Evolutionary conservation across 2,329 filamentous ascomycete genomes (phyloP).

Genomic region (Fonsecaea nubica): DNA sequence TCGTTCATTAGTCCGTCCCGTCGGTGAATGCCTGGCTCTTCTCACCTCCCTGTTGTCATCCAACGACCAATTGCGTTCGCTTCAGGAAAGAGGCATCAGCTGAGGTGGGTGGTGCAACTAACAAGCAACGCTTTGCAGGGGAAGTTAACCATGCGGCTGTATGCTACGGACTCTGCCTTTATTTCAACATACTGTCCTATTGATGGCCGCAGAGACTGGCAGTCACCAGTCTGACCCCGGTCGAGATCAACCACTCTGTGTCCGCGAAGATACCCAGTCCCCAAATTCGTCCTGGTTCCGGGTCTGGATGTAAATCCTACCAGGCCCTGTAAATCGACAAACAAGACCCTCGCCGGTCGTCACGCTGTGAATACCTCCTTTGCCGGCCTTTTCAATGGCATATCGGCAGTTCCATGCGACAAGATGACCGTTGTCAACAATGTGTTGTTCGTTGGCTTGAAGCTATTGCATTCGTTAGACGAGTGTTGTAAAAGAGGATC

Average conservation of each 20-base stretch:
- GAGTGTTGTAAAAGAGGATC: background rate
- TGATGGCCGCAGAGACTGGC: background rate
- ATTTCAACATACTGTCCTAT: background rate
- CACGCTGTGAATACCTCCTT: slow-evolving; percentile 21
- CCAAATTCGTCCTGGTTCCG: slow-evolving; percentile 34
- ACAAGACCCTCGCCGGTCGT: slow-evolving; percentile 34
- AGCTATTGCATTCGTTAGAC: slow-evolving; percentile 18
- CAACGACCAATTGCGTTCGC: no score
- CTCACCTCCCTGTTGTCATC: background rate
- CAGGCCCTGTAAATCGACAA: slow-evolving; percentile 35
- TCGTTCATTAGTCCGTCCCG: no score
- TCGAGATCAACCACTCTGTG: background rate
- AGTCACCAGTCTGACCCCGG: background rate
- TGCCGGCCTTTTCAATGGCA: slow-evolving; percentile 32
- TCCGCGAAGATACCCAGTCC: slow-evolving; percentile 17
- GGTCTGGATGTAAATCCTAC: slow-evolving; percentile 36
- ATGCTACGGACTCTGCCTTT: background rate
- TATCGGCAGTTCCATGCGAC: slow-evolving; percentile 36
- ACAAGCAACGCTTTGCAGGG: background rate
- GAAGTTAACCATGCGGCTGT: background rate
- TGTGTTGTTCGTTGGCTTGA: slow-evolving; percentile 32
- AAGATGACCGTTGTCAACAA: slow-evolving; percentile 36
- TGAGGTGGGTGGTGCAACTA: background rate
- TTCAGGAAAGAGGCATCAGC: background rate
- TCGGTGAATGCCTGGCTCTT: no score